phyloP scores from a whole-genome alignment of 768 basidiomycete genomes.

The Pilatotrama ljubarskyi region DNA sequence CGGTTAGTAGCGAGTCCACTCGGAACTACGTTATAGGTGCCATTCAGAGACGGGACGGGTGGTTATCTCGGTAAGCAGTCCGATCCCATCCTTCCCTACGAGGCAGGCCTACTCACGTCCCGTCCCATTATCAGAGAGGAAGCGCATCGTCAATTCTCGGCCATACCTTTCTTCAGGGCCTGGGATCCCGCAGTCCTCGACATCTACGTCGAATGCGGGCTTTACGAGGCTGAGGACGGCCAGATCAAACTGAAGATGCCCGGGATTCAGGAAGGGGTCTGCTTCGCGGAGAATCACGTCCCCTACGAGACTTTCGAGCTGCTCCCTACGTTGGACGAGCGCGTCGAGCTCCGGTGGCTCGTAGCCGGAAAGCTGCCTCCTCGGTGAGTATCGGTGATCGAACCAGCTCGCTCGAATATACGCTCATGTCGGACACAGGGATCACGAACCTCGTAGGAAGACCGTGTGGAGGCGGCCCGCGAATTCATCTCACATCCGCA shows the following conservation, averaged over 20 bases:
- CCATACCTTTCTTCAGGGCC: constrained; percentile 63
- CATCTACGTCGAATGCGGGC: constrained; percentile 60
- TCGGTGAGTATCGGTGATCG: constrained; percentile 32
- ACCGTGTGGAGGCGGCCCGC: constrained; percentile 35
- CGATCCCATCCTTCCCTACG: background rate
- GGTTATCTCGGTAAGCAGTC: constrained; percentile 56
- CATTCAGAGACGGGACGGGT: constrained; percentile 51
- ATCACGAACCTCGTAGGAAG: constrained; percentile 15
- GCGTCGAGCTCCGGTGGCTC: constrained; percentile 55
- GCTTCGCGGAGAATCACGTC: constrained; percentile 50
- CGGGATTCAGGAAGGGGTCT: constrained; percentile 60
- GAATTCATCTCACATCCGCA: constrained; percentile 36
- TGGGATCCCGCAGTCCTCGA: constrained; percentile 70
- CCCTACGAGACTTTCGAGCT: constrained; percentile 41
- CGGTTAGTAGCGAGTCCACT: background rate
- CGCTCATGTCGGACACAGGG: constrained; percentile 3
- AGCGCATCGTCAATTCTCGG: constrained; percentile 49
- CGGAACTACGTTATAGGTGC: constrained; percentile 41
- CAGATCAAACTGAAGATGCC: constrained; percentile 65
- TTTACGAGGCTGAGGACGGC: constrained; percentile 41
- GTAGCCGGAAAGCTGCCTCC: constrained; percentile 46
- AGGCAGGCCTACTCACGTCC: too few species aligned
- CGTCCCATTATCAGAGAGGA: constrained; percentile 59
- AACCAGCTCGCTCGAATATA: background rate
- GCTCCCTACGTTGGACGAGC: constrained; percentile 43